These are phyloP conservation scores for Biancaea sappan DNA, from an alignment of 306 rosid genomes.

Conservation along the genomic window DNA sequence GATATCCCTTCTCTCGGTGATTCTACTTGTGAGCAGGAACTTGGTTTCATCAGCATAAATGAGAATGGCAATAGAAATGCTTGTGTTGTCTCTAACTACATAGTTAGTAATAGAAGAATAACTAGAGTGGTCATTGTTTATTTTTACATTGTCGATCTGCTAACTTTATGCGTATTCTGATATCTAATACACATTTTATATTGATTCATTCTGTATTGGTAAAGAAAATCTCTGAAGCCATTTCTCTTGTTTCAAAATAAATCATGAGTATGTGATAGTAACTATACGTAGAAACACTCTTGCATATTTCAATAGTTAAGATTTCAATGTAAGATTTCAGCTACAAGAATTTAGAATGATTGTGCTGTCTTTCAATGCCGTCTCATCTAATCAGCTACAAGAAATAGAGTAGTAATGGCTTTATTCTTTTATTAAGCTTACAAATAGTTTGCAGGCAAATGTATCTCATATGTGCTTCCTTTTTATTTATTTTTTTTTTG, in stretches of 20 bases:
- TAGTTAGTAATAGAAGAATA: not conserved
- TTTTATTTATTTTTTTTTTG: no score
- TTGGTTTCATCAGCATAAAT: slow-evolving; percentile 80
- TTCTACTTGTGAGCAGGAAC: slow-evolving; percentile 79
- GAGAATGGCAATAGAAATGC: slow-evolving; percentile 53
- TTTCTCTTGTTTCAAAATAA: slow-evolving; percentile 4
- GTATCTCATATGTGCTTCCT: no score
- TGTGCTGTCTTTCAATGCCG: not conserved
- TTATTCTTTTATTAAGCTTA: no score
- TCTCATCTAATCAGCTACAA: no score
- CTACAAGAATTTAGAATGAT: not conserved
- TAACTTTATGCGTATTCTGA: slow-evolving; percentile 28
- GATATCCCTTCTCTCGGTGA: slow-evolving; percentile 66
- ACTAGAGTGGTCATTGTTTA: not conserved
- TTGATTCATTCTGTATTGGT: slow-evolving; percentile 1
- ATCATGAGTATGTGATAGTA: not conserved
- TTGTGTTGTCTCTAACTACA: no score
- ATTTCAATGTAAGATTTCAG: not conserved
- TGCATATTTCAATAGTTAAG: not conserved
- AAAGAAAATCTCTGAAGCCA: not conserved
- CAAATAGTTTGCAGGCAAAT: no score
- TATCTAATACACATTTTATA: slow-evolving; percentile 10
- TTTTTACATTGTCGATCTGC: not conserved
- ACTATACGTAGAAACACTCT: not conserved
- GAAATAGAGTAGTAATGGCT: no score